Base-by-base conservation (phyloP, 306 rosid genomes). In the Ochetophila trinervis region DNA sequence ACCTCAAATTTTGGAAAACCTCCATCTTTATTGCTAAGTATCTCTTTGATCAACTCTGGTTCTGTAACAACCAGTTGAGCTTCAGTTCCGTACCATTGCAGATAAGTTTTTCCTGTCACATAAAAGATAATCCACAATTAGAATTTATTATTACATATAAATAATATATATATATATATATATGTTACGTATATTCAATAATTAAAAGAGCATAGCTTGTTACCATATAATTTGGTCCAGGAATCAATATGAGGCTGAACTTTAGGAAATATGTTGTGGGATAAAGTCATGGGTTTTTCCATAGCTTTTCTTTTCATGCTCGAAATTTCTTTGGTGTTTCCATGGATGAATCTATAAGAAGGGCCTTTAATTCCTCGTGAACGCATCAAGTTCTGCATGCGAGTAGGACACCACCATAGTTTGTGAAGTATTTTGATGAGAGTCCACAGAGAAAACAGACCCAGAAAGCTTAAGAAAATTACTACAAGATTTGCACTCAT, bases 291-390 rank as follows among this genome's bases (percentile, higher is more conserved):
- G 17, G 77, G 60, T 40, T n/a, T 18, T 23, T 48, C 27, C 60
- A 50, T 50, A 42, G 67, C 67, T 52, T 58, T 32, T 9, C 21
- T 20, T 8, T 14, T 52, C 74, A 48, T 57, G 34, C n/a, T 4
- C 22, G 19, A 8, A 5, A 76, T 76, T 6, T 76, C 76, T 52
- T 50, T 44, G 24, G 60, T 5, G 44, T 30, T 76, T 30, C 76
- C 72, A 7, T 51, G 53, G 16, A 63, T 21, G 18, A 70, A 58
- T 10, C 44, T 65, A 64, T 76, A 64, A 42, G 80, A 37, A 57
- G 80, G 76, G 7, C 80, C 80, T 50, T 18, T 34, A 53, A 76
- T 70, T 66, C 76, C 76, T 71, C 62, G 32, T 27, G 32, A 27
- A 27, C 32, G 32, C 32, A 27, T 27, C 32, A 27, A 4, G 3